These are phyloP conservation scores for Debaryomyces tyrocola DNA, from an alignment of 805 yeast genomes.

Conservation along the genomic window DNA sequence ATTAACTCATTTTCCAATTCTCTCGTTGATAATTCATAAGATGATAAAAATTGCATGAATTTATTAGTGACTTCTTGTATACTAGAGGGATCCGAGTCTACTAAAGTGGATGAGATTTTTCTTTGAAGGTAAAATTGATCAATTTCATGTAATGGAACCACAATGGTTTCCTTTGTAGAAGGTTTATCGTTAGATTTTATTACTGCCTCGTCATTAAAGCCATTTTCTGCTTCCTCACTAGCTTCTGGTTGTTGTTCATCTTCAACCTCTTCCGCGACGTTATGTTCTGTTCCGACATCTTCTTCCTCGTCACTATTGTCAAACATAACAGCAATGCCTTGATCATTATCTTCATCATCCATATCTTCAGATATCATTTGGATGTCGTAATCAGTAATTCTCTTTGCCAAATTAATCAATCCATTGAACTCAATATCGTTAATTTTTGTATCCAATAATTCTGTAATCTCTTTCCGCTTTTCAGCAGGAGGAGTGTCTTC, in stretches of 20 bases:
- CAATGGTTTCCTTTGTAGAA: background rate
- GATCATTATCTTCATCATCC: conserved; percentile 25
- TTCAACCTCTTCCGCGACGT: conserved; percentile 22
- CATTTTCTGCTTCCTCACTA: conserved; percentile 16
- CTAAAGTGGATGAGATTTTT: conserved; percentile 38
- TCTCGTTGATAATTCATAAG: conserved; percentile 33
- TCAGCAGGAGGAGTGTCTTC: conserved; percentile 41
- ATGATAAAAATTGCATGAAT: conserved; percentile 41
- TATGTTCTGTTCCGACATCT: conserved; percentile 22
- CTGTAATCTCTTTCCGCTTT: conserved; percentile 52
- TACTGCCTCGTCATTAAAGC: conserved; percentile 6
- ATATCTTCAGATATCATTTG: conserved; percentile 7
- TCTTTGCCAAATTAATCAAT: conserved; percentile 42
- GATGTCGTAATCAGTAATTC: conserved; percentile 51
- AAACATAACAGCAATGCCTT: conserved; percentile 43
- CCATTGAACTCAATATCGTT: conserved; percentile 47
- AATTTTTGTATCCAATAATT: conserved; percentile 41
- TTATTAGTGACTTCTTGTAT: conserved; percentile 38
- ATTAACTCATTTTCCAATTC: conserved; percentile 56
- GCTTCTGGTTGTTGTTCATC: conserved; percentile 19
- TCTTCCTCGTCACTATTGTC: conserved; percentile 41
- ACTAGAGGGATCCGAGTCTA: conserved; percentile 37
- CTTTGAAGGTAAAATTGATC: conserved; percentile 54
- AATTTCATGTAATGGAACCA: conserved; percentile 13
- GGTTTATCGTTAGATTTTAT: background rate